Evolutionary conservation across 768 basidiomycete genomes (phyloP).

Genomic region (Daedaleopsis sinensis): DNA sequence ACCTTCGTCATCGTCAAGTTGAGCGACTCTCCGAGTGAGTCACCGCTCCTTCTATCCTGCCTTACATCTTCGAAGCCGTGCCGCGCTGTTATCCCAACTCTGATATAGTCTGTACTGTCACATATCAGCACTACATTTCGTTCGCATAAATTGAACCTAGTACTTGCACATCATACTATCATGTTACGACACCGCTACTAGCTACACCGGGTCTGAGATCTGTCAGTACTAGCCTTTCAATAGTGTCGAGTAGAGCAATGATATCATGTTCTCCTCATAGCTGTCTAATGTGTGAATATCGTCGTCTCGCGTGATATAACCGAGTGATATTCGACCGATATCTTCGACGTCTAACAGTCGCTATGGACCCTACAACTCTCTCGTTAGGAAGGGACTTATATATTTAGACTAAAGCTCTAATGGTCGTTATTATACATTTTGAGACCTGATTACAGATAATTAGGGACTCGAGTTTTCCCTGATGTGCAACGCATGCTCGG

Average conservation of each 20-base stretch:
- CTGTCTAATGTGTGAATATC: neutral
- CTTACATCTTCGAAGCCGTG: neutral
- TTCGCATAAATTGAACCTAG: too few species aligned
- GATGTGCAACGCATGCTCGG: constrained; percentile 17
- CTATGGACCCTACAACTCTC: neutral
- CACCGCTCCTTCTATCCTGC: neutral
- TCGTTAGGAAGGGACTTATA: neutral
- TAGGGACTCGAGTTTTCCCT: neutral
- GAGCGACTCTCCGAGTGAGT: neutral
- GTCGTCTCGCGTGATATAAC: neutral
- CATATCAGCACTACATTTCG: neutral
- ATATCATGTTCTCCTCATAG: neutral
- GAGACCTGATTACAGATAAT: neutral
- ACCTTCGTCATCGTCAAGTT: neutral
- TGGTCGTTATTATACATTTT: neutral
- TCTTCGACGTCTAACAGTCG: neutral
- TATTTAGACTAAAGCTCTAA: neutral
- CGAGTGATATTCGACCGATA: neutral
- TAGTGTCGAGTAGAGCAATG: neutral
- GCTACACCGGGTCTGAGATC: too few species aligned
- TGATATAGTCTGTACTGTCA: neutral
- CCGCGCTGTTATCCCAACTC: neutral
- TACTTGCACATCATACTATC: too few species aligned
- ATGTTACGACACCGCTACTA: neutral
- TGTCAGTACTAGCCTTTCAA: neutral